phyloP scores from a whole-genome alignment of 208 protist species.

The Crithidia brevicula region DNA sequence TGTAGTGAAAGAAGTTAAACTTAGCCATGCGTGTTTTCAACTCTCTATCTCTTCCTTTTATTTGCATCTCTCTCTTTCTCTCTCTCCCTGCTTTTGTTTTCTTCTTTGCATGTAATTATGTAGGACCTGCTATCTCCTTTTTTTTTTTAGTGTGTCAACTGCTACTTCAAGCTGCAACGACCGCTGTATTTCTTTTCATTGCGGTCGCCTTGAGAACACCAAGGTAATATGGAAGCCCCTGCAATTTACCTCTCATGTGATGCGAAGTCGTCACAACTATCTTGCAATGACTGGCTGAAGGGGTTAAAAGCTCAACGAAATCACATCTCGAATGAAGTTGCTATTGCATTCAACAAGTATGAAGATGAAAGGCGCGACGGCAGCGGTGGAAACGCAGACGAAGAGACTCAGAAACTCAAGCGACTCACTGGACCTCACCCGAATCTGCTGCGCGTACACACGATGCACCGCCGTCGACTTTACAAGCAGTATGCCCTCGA shows the following conservation, averaged over 20 bases:
- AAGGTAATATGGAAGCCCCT: conserved; percentile 23
- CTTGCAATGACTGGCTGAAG: conserved; percentile 5
- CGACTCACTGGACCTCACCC: too few relatives aligned
- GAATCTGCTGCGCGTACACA: conserved; percentile 45
- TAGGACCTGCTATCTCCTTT: neutral
- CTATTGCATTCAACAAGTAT: neutral
- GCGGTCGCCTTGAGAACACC: neutral
- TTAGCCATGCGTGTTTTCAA: neutral
- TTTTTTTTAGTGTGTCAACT: too few relatives aligned
- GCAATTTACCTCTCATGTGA: neutral
- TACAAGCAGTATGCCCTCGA: conserved; percentile 64
- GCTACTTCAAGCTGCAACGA: too few relatives aligned
- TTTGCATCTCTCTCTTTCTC: conserved; percentile 11
- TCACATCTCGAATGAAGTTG: neutral
- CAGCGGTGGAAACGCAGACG: neutral
- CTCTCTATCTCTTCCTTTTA: neutral
- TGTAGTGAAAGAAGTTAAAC: too few relatives aligned
- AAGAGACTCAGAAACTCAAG: neutral
- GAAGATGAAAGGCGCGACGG: neutral
- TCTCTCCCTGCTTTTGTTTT: conserved; percentile 16
- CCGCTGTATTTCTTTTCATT: neutral
- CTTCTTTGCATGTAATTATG: neutral
- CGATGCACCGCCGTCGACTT: conserved; percentile 54
- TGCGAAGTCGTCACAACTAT: neutral
- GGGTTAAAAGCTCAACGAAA: conserved; percentile 6